Conservation (phyloP, 257 asterid species). For the Ilex aquifolium region DNA sequence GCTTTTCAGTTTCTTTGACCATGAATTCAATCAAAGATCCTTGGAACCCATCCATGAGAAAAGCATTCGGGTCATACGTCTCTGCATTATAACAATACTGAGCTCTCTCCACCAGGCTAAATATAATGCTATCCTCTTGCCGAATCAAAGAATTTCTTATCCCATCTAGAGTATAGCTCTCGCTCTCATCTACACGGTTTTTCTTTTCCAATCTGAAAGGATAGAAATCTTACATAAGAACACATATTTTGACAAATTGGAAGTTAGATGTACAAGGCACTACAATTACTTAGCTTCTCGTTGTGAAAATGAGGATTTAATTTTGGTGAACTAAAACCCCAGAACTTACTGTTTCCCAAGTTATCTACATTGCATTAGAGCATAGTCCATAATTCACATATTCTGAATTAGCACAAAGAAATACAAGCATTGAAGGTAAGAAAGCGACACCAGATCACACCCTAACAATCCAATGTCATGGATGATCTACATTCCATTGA, state of each 20-base stretch:
- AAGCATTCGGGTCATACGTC: constrained; percentile 63
- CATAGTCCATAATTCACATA: too few species aligned
- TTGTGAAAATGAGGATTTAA: too few species aligned
- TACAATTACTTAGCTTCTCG: background rate
- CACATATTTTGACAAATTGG: constrained; percentile 4
- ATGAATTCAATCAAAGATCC: constrained; percentile 88
- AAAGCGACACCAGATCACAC: too few species aligned
- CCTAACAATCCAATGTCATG: too few species aligned
- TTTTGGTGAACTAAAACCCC: too few species aligned
- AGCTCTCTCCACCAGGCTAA: constrained; percentile 83
- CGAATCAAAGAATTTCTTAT: constrained; percentile 73
- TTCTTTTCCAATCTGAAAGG: constrained; percentile 42
- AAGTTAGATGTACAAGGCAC: background rate
- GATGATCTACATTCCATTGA: too few species aligned
- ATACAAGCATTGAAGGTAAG: too few species aligned
- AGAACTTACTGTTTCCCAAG: too few species aligned
- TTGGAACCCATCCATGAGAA: constrained; percentile 58
- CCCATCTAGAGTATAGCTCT: constrained; percentile 81
- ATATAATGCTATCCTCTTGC: constrained; percentile 94
- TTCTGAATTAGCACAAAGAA: too few species aligned
- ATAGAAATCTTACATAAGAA: constrained; percentile 11
- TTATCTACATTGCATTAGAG: too few species aligned
- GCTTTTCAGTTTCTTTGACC: constrained; percentile 88
- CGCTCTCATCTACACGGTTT: constrained; percentile 67
- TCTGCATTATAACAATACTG: constrained; percentile 68